Evolutionary conservation across 148 eudicot species (phyloP).

Genomic region (Silene conica): DNA sequence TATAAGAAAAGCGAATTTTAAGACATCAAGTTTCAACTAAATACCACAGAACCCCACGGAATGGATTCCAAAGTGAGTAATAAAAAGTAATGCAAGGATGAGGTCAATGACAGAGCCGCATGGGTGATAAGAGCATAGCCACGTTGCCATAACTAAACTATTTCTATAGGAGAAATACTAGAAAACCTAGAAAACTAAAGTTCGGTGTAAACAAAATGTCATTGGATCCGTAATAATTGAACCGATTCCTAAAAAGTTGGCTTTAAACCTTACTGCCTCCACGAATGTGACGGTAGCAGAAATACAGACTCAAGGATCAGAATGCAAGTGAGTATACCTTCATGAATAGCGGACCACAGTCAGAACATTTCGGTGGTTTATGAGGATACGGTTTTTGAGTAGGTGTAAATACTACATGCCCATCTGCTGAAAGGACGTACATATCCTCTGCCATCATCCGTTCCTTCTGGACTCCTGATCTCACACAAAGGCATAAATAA

Average conservation of each 20-base stretch:
- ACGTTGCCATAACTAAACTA: background rate
- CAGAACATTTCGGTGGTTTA: slow-evolving; percentile 94
- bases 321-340: slow-evolving; percentile 41
- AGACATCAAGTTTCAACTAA: background rate
- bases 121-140: background rate
- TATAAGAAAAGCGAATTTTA: slow-evolving; percentile 26
- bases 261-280: no score
- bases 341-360: slow-evolving; percentile 82
- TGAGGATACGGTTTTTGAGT: slow-evolving; percentile 71
- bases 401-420: slow-evolving; percentile 49
- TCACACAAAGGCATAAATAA: slow-evolving; percentile 10
- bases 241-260: no score
- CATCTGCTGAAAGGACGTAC: slow-evolving; percentile 77
- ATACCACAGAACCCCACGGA: background rate
- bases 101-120: background rate
- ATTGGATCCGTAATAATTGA: no score
- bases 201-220: no score
- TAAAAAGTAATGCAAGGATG: background rate
- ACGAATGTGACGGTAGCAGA: background rate
- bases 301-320: background rate
- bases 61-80: background rate
- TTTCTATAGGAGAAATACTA: background rate
- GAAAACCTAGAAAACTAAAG: background rate
- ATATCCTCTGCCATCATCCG: slow-evolving; percentile 91
- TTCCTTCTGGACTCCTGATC: slow-evolving; percentile 93